Evolutionary conservation across 306 rosid species (phyloP).

Genomic region (Trifolium subterraneum): DNA sequence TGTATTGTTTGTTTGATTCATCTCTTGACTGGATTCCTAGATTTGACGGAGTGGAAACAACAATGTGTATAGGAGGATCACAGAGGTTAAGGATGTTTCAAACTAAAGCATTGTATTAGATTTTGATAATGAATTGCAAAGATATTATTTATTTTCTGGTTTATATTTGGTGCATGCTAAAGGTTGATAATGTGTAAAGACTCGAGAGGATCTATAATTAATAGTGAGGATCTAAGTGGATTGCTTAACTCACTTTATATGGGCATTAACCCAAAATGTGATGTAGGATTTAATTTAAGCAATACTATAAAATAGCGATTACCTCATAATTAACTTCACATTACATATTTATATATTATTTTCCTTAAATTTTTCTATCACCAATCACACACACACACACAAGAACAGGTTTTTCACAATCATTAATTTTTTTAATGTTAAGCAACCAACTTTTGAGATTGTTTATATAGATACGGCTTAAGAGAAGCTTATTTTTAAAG

Average conservation of each 20-base stretch:
- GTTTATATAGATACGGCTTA: too few relatives aligned
- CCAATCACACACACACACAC: too few relatives aligned
- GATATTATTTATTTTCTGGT: not conserved
- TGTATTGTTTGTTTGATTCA: not conserved
- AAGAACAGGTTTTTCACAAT: not conserved
- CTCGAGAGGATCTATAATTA: not conserved
- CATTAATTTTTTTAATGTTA: too few relatives aligned
- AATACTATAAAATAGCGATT: too few relatives aligned
- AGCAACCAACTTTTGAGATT: not conserved
- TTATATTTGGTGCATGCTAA: not conserved
- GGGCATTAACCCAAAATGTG: not conserved
- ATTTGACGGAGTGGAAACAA: conserved; percentile 34
- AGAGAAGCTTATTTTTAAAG: too few relatives aligned
- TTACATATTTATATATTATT: too few relatives aligned
- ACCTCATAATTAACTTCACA: not conserved
- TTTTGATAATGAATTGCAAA: conserved; percentile 29
- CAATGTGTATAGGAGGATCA: conserved; percentile 17
- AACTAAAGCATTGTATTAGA: conserved; percentile 11
- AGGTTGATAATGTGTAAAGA: not conserved
- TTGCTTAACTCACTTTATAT: not conserved
- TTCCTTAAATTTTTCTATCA: not conserved
- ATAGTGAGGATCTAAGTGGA: not conserved
- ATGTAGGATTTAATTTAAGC: not conserved
- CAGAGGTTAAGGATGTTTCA: conserved; percentile 3
- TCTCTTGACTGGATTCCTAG: conserved; percentile 10